Evolutionary conservation across 345 rosid genomes (phyloP), one percentile per base, ranked within the genome.

Genomic region (Brassica rapa): DNA sequence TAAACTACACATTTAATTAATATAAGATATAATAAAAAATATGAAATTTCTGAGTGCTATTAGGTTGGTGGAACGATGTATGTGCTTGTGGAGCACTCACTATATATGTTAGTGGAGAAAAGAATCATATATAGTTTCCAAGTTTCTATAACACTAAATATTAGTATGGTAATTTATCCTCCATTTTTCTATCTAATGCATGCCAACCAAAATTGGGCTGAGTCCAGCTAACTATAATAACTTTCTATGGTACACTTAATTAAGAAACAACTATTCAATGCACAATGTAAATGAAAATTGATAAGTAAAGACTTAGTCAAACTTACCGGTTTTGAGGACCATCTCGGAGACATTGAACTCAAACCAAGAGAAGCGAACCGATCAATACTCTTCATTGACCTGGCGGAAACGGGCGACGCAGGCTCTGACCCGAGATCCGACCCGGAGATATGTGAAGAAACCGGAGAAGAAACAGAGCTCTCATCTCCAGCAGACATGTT

Each of bases 401-500:
- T 60, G 0, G 43, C 83, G 9, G 89, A 83, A 27, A 32, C 56
- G 1, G 89, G 93, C 16, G 91, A 87, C 15, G 43, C 80, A 8
- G 82, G 75, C 29, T 39, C 88, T 4, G 87, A 83, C 49, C 49
- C 80, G 41, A 41, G 2, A 23, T 12, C 62, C 2, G 74, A 71
- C 75, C 78, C 66, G 60, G 67, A 14, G 0, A 59, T 24, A 46
- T 82, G 77, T 12, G 90, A 85, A 2, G 91, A 85, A 35, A 86
- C 83, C 69, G 94, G 90, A 57, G 94, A 89, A 64, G 93, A 79
- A 2, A 90, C 75, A 76, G 88, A 80, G 77, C 87, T 82, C 62
- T 87, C 83, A 74, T 86, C 87, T 65, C 72, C 62, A 81, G 85
- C 51, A 25, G 93, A 82, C 71, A 69, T 80, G 51, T 62, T 65